Percentiles rank a stretch among this genome's conserved stretches.
Conservation (phyloP, 2,329 filamentous ascomycete species). For the Chalara sp. region DNA sequence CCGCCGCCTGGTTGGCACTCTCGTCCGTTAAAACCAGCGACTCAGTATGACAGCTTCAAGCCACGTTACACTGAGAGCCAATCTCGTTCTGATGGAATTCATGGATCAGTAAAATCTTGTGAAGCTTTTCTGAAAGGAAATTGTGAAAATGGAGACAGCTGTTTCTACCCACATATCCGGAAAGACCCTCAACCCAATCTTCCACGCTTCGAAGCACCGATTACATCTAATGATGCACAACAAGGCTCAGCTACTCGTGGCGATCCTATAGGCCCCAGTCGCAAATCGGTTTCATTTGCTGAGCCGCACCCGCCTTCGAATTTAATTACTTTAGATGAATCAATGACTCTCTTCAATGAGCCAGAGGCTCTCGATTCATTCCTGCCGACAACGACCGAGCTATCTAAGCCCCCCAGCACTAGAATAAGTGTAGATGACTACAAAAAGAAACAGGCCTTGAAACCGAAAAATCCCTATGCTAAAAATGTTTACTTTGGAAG, state of each 20-base stretch:
- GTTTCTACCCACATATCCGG: not conserved
- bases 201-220: not conserved
- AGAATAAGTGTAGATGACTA: conserved; percentile 14
- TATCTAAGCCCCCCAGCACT: not conserved
- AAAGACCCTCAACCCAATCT: not conserved
- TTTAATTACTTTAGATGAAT: not conserved
- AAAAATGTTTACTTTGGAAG: conserved; percentile 20
- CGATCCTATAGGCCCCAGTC: not conserved
- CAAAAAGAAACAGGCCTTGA: conserved; percentile 4
- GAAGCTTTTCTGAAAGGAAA: no score
- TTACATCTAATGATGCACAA: not conserved
- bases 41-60: not conserved
- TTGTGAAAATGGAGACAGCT: no score
- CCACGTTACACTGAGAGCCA: not conserved
- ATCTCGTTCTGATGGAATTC: not conserved
- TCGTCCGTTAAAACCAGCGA: not conserved
- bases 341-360: conserved; percentile 3
- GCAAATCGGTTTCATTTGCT: conserved; percentile 1
- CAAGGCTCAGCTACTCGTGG: not conserved
- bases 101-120: no score
- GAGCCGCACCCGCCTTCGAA: no score
- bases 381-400: not conserved
- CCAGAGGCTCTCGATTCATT: not conserved
- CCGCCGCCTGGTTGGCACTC: not conserved
- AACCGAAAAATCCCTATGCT: not conserved